Percentiles rank a stretch among this genome's conserved stretches.
Evolutionary conservation across 805 yeast species (phyloP).

Genomic region (Candida loeiensis): DNA sequence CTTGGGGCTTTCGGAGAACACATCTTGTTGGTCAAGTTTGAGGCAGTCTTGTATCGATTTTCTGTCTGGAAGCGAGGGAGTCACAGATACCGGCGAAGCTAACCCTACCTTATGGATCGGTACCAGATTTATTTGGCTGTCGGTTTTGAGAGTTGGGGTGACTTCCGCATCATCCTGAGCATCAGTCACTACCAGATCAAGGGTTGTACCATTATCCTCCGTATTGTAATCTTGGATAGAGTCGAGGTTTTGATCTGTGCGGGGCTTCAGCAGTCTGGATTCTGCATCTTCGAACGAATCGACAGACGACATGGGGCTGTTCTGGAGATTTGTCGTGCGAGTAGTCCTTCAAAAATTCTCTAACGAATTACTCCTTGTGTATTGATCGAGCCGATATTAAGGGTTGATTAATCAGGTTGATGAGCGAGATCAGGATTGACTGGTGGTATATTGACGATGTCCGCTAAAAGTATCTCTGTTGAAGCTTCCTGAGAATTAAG

Average conservation of each 20-base stretch:
- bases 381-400: no score
- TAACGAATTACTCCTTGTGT: no score
- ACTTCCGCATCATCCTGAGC: neutral
- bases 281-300: slow-evolving; percentile 24
- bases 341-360: no score
- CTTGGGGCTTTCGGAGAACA: slow-evolving; percentile 11
- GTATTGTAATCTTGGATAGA: neutral
- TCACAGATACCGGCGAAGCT: slow-evolving; percentile 10
- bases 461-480: neutral
- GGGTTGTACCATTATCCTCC: neutral
- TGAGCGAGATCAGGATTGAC: neutral
- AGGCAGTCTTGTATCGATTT: slow-evolving; percentile 23
- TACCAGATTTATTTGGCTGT: neutral
- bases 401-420: no score
- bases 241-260: neutral
- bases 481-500: neutral
- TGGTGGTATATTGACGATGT: neutral
- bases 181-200: neutral
- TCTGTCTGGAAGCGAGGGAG: slow-evolving; percentile 34
- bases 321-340: no score
- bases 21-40: slow-evolving; percentile 20
- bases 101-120: slow-evolving; percentile 1
- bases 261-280: neutral
- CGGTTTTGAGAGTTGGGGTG: neutral
- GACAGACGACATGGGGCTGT: slow-evolving; percentile 16